Evolutionary conservation across 768 basidiomycete species (phyloP).

Genomic region (Cystobasidium tubakii): DNA sequence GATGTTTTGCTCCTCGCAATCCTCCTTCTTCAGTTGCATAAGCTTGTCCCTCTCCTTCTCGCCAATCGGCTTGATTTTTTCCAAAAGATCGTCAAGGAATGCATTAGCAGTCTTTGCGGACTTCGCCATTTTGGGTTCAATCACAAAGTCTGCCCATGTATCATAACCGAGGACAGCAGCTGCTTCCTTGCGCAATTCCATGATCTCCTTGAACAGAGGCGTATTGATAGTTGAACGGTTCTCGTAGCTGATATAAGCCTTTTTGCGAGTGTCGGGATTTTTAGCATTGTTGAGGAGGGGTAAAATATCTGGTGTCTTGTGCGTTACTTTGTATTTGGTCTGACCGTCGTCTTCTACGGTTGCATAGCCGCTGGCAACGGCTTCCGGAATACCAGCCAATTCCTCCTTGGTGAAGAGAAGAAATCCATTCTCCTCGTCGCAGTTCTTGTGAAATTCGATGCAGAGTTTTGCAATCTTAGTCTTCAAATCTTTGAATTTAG

Average conservation of each 20-base stretch:
- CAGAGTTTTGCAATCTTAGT: conserved; percentile 71
- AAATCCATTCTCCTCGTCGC: conserved; percentile 75
- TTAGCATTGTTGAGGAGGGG: conserved; percentile 57
- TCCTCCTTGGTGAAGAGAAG: conserved; percentile 40
- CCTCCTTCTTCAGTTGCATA: conserved; percentile 67
- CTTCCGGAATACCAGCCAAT: conserved; percentile 61
- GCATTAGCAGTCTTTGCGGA: conserved; percentile 59
- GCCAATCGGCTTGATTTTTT: conserved; percentile 67
- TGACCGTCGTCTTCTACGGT: conserved; percentile 56
- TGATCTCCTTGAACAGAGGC: conserved; percentile 62
- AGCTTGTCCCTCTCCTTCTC: conserved; percentile 63
- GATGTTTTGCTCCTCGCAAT: conserved; percentile 59
- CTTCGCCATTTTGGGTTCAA: conserved; percentile 59
- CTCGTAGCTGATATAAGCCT: conserved; percentile 65
- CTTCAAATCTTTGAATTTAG: conserved; percentile 58
- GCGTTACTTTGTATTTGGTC: conserved; percentile 67
- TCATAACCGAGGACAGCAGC: conserved; percentile 65
- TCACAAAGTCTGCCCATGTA: conserved; percentile 77
- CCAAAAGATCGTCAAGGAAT: conserved; percentile 70
- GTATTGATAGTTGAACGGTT: conserved; percentile 64
- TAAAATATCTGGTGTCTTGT: conserved; percentile 75
- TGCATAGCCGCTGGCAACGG: conserved; percentile 70
- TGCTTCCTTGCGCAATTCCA: conserved; percentile 64
- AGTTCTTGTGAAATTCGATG: conserved; percentile 82
- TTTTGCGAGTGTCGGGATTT: conserved; percentile 61